Evolutionary conservation across 2,329 filamentous ascomycete species (phyloP).

Genomic region (Elsinoe batatas): DNA sequence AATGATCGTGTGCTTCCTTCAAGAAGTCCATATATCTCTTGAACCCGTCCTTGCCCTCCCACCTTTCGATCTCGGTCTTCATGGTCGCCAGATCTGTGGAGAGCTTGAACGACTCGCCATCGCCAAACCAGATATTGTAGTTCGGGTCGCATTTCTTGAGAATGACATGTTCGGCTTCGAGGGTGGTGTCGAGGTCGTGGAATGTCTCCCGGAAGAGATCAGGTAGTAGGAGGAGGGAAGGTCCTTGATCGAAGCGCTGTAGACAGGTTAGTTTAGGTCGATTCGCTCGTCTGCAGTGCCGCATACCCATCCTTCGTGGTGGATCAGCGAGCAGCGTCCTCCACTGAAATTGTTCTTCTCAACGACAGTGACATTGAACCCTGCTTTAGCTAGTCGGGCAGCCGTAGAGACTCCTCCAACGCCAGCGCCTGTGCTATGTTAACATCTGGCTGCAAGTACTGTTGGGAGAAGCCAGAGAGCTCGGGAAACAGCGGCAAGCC

Average conservation of each 20-base stretch:
- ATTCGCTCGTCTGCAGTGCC: not conserved
- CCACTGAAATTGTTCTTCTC: slow-evolving; percentile 68
- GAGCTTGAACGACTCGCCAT: slow-evolving; percentile 53
- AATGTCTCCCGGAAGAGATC: slow-evolving; percentile 62
- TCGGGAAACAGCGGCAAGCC: not conserved
- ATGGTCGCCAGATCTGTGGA: slow-evolving; percentile 60
- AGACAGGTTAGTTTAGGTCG: not conserved
- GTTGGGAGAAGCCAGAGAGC: not conserved
- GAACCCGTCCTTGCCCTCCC: slow-evolving; percentile 62
- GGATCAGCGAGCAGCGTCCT: slow-evolving; percentile 58
- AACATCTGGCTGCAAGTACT: not conserved
- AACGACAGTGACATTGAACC: slow-evolving; percentile 63
- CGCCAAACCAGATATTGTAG: slow-evolving; percentile 64
- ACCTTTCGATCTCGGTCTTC: slow-evolving; percentile 62
- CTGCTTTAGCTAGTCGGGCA: slow-evolving; percentile 60
- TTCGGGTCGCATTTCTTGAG: slow-evolving; percentile 65
- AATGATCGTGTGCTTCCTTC: slow-evolving; percentile 58
- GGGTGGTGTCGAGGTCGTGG: slow-evolving; percentile 55
- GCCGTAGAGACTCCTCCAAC: slow-evolving; percentile 63
- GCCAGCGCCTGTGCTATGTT: slow-evolving; percentile 47
- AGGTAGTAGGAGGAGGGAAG: slow-evolving; percentile 62
- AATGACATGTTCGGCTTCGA: slow-evolving; percentile 56
- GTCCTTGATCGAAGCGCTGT: slow-evolving; percentile 64
- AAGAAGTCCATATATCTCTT: slow-evolving; percentile 58
- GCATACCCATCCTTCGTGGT: slow-evolving; percentile 42